Conservation (phyloP, 169 alveolate species). For the Plasmodium reichenowi region DNA sequence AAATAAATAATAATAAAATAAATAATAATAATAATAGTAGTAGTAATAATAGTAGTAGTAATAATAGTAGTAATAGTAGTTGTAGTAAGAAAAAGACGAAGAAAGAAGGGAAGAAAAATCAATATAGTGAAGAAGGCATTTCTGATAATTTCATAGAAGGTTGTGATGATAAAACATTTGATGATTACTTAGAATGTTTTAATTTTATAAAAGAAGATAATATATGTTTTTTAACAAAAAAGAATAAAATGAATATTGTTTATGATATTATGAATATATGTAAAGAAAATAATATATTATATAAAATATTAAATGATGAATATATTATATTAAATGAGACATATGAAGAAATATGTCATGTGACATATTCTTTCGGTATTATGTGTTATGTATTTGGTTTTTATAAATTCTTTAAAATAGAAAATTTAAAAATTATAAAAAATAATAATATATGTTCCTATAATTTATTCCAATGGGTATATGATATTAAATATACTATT, state of each 20-base stretch:
- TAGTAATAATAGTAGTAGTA: not conserved
- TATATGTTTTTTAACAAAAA: not conserved
- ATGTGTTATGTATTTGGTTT: slow-evolving; percentile 50
- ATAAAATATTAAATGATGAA: slow-evolving; percentile 19
- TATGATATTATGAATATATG: not conserved
- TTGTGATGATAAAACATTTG: no score
- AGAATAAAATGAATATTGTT: slow-evolving; percentile 4
- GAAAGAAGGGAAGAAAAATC: not conserved
- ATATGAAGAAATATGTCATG: slow-evolving; percentile 50
- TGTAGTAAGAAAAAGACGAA: not conserved
- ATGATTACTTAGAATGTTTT: no score
- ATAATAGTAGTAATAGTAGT: no score
- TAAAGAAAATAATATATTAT: slow-evolving; percentile 15
- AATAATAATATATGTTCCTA: slow-evolving; percentile 16
- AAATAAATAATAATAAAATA: not conserved
- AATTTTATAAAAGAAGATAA: not conserved
- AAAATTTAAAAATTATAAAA: slow-evolving; percentile 34
- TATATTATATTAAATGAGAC: slow-evolving; percentile 35
- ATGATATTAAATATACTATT: slow-evolving; percentile 16
- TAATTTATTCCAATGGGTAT: slow-evolving; percentile 58
- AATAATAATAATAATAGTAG: not conserved
- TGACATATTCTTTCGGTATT: slow-evolving; percentile 41
- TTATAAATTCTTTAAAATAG: slow-evolving; percentile 42
- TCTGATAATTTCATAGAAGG: not conserved
- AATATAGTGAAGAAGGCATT: not conserved